These are phyloP conservation scores for Arthrobotrys sphaeroides DNA, from an alignment of 2,329 filamentous ascomycete species.

Conservation along the genomic window DNA sequence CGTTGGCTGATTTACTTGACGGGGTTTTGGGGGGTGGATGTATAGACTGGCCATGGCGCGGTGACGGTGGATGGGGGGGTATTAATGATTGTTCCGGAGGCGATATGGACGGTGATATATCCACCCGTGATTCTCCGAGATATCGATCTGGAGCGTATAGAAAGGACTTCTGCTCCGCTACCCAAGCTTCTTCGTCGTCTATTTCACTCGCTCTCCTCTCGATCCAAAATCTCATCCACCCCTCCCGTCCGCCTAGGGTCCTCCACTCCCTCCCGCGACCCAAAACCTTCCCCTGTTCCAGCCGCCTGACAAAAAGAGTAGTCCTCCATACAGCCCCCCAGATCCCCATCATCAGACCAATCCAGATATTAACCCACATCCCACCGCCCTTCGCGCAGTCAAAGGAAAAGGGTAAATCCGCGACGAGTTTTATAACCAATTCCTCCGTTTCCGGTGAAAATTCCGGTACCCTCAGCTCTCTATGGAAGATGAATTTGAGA, in stretches of 20 bases:
- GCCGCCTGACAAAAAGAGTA: neutral
- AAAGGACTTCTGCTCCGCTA: no score
- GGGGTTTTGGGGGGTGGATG: no score
- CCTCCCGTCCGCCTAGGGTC: neutral
- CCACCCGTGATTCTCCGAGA: no score
- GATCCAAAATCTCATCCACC: slow-evolving; percentile 17
- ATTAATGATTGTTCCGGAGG: no score
- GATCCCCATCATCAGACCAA: slow-evolving; percentile 4
- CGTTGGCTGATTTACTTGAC: no score
- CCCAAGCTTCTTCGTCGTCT: no score
- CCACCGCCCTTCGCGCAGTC: no score
- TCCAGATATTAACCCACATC: slow-evolving; percentile 32
- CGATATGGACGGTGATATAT: no score
- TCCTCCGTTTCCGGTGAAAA: neutral
- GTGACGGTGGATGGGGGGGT: no score
- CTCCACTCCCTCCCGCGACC: neutral
- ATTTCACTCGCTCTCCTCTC: neutral
- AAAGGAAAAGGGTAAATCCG: slow-evolving; percentile 25
- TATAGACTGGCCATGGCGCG: no score
- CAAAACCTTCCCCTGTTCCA: neutral
- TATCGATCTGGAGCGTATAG: no score
- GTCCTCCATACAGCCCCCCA: slow-evolving; percentile 30
- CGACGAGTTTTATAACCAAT: neutral
- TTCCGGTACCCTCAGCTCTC: slow-evolving; percentile 5
- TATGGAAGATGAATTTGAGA: slow-evolving; percentile 17